Base-by-base conservation (phyloP, 495 filamentous ascomycete genomes). In the Xylaria sp. region DNA sequence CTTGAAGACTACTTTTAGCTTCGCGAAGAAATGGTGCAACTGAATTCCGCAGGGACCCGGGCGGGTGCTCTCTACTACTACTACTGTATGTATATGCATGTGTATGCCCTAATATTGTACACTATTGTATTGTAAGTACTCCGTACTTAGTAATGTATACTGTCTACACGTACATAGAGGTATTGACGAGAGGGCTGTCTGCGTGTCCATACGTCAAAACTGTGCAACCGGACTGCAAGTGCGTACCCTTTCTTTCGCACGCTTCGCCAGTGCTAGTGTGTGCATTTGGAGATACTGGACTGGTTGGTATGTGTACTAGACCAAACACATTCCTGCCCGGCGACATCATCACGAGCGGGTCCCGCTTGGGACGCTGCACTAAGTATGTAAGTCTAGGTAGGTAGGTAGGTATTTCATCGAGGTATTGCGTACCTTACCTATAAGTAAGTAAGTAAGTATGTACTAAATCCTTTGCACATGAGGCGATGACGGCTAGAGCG, bases 201-300 rank as follows among this genome's bases (percentile, higher is more conserved):
- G n/a, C 35, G 52, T 57, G 35, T 37, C 52, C 7, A 44, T 61
- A 46, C 66, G 53, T 68, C 66, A 61, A 59, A 53, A 61, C 66
- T 46, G 41, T 59, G 53, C 53, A 59, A 33, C 24, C n/a, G 40
- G 52, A 58, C 24, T 26, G 19, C 24, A 64, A 48, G 41, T 40
- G 40, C 26, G 19, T 48, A 21, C 44, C 43, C 62, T 37, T 52
- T 67, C 62, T 37, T 52, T 67, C 61, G n/a, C 41, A 6, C 5
- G n/a, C 40, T 19, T 46, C 24, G 26, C 62, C 26, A 50, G 63
- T 48, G 7, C 19, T 26, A 15, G 59, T 26, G 37, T 43, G 24
- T 62, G 21, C 19, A 43, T 59, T 35, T 37, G 33, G 31, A 37
- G 57, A 37, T n/a, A n/a, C n/a, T n/a, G n/a, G n/a, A n/a, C n/a